Evolutionary conservation across 2,329 filamentous ascomycete genomes (phyloP).

Genomic region (Ceratocystis smalleyi): DNA sequence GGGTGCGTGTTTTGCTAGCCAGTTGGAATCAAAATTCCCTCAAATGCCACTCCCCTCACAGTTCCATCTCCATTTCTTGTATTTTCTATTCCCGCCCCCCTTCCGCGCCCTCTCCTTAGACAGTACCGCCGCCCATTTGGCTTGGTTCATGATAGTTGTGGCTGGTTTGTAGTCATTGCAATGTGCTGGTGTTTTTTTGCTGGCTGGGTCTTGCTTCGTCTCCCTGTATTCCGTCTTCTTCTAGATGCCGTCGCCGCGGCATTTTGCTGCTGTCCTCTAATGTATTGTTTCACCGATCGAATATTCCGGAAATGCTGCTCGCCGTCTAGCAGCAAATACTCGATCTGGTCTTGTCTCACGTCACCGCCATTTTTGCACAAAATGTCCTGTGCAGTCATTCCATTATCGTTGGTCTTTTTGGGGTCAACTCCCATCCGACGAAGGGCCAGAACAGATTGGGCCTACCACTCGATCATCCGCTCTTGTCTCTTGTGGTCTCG

Average conservation of each 20-base stretch:
- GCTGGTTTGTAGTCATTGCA: background rate
- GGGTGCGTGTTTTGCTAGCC: background rate
- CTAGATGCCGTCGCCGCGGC: background rate
- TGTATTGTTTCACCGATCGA: background rate
- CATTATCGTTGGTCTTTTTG: background rate
- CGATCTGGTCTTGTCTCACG: background rate
- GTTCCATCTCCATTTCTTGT: background rate
- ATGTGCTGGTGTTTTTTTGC: background rate
- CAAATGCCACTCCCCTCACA: background rate
- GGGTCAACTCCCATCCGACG: constrained; percentile 9
- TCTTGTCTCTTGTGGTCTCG: constrained; percentile 2
- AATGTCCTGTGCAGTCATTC: constrained; percentile 11
- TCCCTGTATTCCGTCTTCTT: background rate
- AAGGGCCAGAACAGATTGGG: constrained; percentile 3
- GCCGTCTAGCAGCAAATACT: background rate
- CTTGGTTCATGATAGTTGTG: too few relatives aligned
- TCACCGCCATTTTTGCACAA: background rate
- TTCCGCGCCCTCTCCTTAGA: background rate
- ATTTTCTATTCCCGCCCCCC: background rate
- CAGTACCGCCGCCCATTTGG: too few relatives aligned
- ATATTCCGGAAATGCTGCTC: background rate
- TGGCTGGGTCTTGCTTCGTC: background rate
- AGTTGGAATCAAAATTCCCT: background rate
- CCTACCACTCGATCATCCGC: constrained; percentile 9
- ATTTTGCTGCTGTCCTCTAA: background rate